Base-by-base conservation (phyloP, 2,329 filamentous ascomycete species). In the Graphilbum fragrans region DNA sequence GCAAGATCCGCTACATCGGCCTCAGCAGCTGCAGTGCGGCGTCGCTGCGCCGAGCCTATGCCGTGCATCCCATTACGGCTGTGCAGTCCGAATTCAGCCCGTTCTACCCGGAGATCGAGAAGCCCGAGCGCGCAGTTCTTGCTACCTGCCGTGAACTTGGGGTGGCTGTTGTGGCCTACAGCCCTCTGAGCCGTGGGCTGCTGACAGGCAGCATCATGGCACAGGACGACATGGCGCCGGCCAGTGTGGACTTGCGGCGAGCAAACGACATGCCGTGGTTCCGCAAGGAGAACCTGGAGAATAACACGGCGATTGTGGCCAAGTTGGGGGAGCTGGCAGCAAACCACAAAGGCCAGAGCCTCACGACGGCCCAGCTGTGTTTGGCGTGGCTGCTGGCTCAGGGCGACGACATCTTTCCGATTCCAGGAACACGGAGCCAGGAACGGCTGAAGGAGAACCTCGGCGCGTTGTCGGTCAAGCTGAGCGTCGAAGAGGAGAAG, bases 81-180 rank as follows among this genome's bases (percentile, higher is more conserved):
- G 58, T 71, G 5, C 70, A 77, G 50, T 59, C 74, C 32, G 71
- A 77, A 50, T 74, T 72, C 55, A 66, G 58, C 19, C 67, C 66
- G 1, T 76, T 69, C 52, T 55, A 63, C 3, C 63, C 80, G 25
- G 69, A 76, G 32, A 74, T 83, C 45, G 79, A 85, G 52, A 63
- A 61, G 10, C 55, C 58, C 3, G 52, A 60, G 0, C 47, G 61
- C 25, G 36, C 44, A 18, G 50, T 70, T 20, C 55, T 70, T 4
- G 52, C 56, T 17, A 60, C 66, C 8, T 65, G 62, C 42, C 60
- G 64, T 3, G 65, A 69, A 47, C 59, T 72, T 5, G 70, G 62
- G 10, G 53, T 67, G 7, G 56, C 58, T 3, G 43, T 65, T 8
- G 59, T 67, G 2, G 56, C 58, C 1, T 65, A 64, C 37, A 58